Evolutionary conservation across 2,329 filamentous ascomycete genomes (phyloP), one percentile per base, ranked within the genome.

Genomic region (Epichloe sibirici): DNA sequence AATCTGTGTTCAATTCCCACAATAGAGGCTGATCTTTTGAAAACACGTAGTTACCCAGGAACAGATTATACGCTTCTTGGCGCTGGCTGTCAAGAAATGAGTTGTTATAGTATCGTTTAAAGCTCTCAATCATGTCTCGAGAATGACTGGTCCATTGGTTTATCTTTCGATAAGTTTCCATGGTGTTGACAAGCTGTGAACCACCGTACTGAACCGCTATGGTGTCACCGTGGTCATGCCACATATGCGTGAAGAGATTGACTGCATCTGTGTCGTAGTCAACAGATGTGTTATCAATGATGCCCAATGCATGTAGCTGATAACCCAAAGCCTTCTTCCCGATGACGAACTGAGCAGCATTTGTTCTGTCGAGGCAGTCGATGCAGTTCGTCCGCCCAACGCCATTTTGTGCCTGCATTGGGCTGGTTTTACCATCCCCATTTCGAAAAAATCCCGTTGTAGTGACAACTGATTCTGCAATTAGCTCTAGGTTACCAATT

Each of bases 121-220:
- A 96, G 66, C 89, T 95, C 70, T 98, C 93, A 23, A 98, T 90
- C 91, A 98, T 97, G 67, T 98, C 93, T 59, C 93, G 81, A 2
- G 91, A 96, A 66, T 95, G 90, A 61, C 89, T 95, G 25, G 90
- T 95, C 93, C 93, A 98, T 66, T 97, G 91, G 59, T 97, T 97
- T 66, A 96, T 95, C 70, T 97, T 97, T 53, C 93, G 86, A 67
- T 98, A 98, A 4, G 93, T 98, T 58, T 95, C 90, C 90, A 98
- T 97, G 0, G 93, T 98, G 66, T 98, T 98, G 61, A 98, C 93
- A 0, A 98, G 78, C 67, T 98, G 93, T 2, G 90, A 97, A 9
- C 93, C 93, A 53, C 93, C 93, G 61, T 98, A 98, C 66, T 98
- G 93, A 51, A 97, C 86, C 1, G 93, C 93, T 62, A 98, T 97